A percentile compares a stretch with the other conserved stretches of the same genome.
Conservation (phyloP, 176 grass and related monocot species). For the Eragrostis curvula region DNA sequence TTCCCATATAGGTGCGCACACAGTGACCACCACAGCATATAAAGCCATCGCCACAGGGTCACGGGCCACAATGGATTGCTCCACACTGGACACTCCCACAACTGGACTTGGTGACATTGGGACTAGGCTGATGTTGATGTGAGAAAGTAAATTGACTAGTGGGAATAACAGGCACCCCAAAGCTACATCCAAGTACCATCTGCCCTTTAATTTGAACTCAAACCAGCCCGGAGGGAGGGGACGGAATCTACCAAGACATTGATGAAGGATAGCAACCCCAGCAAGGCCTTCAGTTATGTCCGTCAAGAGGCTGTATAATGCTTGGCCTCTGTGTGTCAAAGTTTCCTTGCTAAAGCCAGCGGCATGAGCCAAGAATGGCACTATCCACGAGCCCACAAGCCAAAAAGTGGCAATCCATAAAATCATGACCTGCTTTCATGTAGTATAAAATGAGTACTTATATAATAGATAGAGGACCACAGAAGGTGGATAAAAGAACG, state of each 20-base stretch:
- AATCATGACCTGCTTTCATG: conserved; percentile 82
- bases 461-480: not conserved
- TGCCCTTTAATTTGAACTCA: conserved; percentile 73
- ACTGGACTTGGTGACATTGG: conserved; percentile 59
- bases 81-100: conserved; percentile 71
- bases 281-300: conserved; percentile 86
- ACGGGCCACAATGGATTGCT: conserved; percentile 88
- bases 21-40: conserved; percentile 81
- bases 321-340: conserved; percentile 89
- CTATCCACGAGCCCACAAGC: conserved; percentile 98
- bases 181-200: conserved; percentile 79
- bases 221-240: conserved; percentile 95
- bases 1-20: conserved; percentile 96
- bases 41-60: conserved; percentile 88
- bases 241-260: conserved; percentile 83
- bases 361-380: conserved; percentile 89
- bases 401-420: conserved; percentile 96
- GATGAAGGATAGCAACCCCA: conserved; percentile 91
- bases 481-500: conserved; percentile 31
- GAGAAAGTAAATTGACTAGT: conserved; percentile 88
- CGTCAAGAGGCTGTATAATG: conserved; percentile 89
- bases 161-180: conserved; percentile 84
- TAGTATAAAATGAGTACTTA: conserved; percentile 22
- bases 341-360: conserved; percentile 92
- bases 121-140: conserved; percentile 80